phyloP scores from a whole-genome alignment of 805 yeast genomes.

The Candida gorgasii region DNA sequence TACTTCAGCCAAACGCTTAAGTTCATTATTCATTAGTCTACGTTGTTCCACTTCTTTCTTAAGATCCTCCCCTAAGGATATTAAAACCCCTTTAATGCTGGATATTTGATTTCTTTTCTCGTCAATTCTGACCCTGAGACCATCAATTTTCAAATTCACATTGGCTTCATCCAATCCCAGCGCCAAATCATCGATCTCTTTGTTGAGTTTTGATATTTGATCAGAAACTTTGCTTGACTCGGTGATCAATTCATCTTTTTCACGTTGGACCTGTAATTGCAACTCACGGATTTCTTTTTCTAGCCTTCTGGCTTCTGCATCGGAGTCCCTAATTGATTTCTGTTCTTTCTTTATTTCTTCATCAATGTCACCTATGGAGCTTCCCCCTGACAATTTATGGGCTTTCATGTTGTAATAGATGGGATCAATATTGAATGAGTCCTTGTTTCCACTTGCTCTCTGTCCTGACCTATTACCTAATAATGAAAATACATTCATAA shows the following conservation, averaged over 20 bases:
- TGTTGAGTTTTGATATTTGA: conserved; percentile 11
- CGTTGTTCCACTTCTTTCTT: conserved; percentile 3
- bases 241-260: conserved; percentile 12
- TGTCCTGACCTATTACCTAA: conserved; percentile 48
- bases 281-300: conserved; percentile 14
- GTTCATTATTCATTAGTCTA: background rate
- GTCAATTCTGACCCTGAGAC: conserved; percentile 34
- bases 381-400: conserved; percentile 11
- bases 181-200: conserved; percentile 32
- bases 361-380: conserved; percentile 3
- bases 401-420: conserved; percentile 35
- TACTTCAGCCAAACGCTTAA: background rate
- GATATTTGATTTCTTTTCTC: conserved; percentile 28
- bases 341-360: conserved; percentile 6
- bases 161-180: conserved; percentile 46
- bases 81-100: conserved; percentile 27
- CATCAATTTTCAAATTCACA: conserved; percentile 43
- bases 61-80: conserved; percentile 27
- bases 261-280: conserved; percentile 9
- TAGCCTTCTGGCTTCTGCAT: background rate
- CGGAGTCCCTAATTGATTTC: background rate
- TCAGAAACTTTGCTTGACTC: background rate
- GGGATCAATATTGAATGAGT: conserved; percentile 55
- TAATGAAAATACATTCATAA: conserved; percentile 43
- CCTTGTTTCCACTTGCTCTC: conserved; percentile 36